phyloP scores from a whole-genome alignment of 768 basidiomycete species.

The Suillus lakei region DNA sequence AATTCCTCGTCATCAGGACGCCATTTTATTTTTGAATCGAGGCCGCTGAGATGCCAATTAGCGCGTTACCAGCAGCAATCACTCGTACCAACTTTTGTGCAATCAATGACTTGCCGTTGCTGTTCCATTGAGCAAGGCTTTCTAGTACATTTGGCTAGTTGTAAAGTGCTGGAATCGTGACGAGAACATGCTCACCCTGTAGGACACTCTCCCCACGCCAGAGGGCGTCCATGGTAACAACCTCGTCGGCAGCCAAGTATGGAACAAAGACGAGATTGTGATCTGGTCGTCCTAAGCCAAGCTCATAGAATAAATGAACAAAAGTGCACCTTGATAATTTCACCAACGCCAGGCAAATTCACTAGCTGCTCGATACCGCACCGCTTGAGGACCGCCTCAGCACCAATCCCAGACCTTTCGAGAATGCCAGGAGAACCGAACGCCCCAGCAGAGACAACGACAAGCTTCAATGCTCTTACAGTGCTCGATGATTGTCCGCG shows the following conservation, averaged over 20 bases:
- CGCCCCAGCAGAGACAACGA: slow-evolving; percentile 55
- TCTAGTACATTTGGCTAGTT: not conserved
- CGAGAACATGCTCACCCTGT: slow-evolving; percentile 39
- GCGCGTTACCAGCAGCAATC: not conserved
- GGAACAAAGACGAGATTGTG: slow-evolving; percentile 31
- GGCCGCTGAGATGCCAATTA: slow-evolving; percentile 38
- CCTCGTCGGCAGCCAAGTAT: slow-evolving; percentile 49
- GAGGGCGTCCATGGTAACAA: slow-evolving; percentile 53
- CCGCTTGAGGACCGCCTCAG: slow-evolving; percentile 47
- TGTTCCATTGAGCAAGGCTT: slow-evolving; percentile 33
- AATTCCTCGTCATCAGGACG: slow-evolving; percentile 57
- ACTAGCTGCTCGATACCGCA: slow-evolving; percentile 54
- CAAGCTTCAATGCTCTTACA: slow-evolving; percentile 46
- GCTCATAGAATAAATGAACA: not conserved
- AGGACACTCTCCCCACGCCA: slow-evolving; percentile 45
- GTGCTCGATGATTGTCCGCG: slow-evolving; percentile 27
- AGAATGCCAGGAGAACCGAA: slow-evolving; percentile 62
- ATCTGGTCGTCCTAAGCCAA: slow-evolving; percentile 22
- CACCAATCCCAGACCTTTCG: slow-evolving; percentile 73
- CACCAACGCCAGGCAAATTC: slow-evolving; percentile 77
- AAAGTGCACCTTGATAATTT: slow-evolving; percentile 58
- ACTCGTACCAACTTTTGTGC: slow-evolving; percentile 51
- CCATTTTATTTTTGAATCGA: slow-evolving; percentile 61
- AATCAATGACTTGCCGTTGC: slow-evolving; percentile 48
- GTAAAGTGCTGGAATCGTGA: slow-evolving; percentile 11